Conservation (phyloP, 2,329 filamentous ascomycete genomes). For the Alternaria dauci region DNA sequence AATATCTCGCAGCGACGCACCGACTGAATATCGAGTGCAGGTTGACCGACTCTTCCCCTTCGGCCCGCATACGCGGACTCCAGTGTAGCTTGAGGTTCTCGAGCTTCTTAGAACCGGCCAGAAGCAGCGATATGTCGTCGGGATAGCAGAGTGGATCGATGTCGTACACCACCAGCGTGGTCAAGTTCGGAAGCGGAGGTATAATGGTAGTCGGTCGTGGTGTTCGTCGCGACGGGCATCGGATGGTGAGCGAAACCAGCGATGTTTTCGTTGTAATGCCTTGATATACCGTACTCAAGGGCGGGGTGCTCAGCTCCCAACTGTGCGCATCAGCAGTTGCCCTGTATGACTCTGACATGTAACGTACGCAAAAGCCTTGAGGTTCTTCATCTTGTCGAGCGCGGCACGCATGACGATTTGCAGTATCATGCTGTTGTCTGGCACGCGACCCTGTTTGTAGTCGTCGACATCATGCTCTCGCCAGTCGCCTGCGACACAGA, state of each 20-base stretch:
- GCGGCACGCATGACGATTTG: constrained; percentile 67
- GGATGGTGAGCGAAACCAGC: constrained; percentile 63
- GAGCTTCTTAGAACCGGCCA: constrained; percentile 63
- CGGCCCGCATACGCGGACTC: constrained; percentile 68
- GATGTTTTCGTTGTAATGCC: constrained; percentile 59
- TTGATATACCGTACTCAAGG: constrained; percentile 66
- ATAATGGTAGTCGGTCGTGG: constrained; percentile 66
- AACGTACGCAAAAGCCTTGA: constrained; percentile 62
- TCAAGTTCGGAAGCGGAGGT: constrained; percentile 65
- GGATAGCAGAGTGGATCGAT: constrained; percentile 71
- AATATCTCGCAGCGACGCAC: constrained; percentile 58
- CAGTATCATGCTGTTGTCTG: constrained; percentile 71
- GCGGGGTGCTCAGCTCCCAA: constrained; percentile 70
- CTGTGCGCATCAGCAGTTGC: constrained; percentile 43
- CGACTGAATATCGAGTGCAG: constrained; percentile 66
- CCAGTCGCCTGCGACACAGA: constrained; percentile 65
- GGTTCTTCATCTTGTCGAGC: constrained; percentile 65
- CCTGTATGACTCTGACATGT: neutral
- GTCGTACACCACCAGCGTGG: constrained; percentile 63
- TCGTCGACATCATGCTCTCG: constrained; percentile 65
- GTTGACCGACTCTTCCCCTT: constrained; percentile 65
- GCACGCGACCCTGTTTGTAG: constrained; percentile 66
- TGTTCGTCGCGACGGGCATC: constrained; percentile 64
- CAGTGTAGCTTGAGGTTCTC: constrained; percentile 66
- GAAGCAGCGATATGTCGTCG: constrained; percentile 67